These are phyloP conservation scores for Lumnitzera littorea DNA, from an alignment of 345 rosid species.

Conservation along the genomic window DNA sequence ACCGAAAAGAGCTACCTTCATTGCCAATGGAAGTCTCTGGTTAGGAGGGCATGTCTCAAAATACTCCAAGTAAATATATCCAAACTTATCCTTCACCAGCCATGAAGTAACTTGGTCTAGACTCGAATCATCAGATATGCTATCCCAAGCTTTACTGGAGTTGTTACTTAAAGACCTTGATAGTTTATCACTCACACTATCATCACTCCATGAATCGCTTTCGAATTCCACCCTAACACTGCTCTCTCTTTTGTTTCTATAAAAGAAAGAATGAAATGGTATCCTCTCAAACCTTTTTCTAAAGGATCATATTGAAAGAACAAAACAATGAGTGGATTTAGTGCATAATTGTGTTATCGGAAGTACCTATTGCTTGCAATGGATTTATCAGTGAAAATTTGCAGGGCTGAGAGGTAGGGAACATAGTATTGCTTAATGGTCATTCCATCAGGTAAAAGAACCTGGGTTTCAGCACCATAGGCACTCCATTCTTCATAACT, in stretches of 20 bases:
- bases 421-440: constrained; percentile 48
- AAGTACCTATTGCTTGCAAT: constrained; percentile 36
- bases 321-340: background rate
- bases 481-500: constrained; percentile 73
- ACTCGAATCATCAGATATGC: constrained; percentile 48
- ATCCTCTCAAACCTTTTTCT: background rate
- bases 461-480: constrained; percentile 44
- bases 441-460: constrained; percentile 26
- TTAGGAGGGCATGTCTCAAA: constrained; percentile 58
- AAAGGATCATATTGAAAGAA: background rate
- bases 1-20: constrained; percentile 33
- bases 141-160: constrained; percentile 61
- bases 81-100: constrained; percentile 31
- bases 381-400: constrained; percentile 44
- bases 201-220: constrained; percentile 62
- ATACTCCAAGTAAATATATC: constrained; percentile 45
- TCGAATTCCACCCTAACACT: constrained; percentile 33
- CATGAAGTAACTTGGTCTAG: constrained; percentile 32
- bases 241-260: constrained; percentile 29
- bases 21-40: constrained; percentile 48
- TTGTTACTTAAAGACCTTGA: constrained; percentile 53
- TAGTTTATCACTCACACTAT: constrained; percentile 44
- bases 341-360: background rate
- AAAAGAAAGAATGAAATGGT: background rate
- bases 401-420: constrained; percentile 71